A percentile compares a stretch with the other conserved stretches of the same genome.
Conservation (phyloP, 768 basidiomycete species). For the Termitomyces sp. region DNA sequence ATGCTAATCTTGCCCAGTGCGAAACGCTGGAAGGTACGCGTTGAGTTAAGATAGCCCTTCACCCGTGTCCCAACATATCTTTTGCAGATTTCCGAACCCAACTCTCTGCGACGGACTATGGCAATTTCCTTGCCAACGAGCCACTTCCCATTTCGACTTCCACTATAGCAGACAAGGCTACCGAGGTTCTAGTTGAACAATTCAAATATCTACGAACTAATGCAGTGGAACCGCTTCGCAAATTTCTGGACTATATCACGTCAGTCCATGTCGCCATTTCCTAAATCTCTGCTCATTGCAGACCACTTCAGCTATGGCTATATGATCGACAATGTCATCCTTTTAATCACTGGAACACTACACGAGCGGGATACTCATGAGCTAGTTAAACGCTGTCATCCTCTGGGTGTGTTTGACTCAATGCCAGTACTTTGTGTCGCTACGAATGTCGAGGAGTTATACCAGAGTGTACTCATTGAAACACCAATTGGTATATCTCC, state of each 20-base stretch:
- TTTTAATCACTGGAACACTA: constrained; percentile 94
- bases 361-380: constrained; percentile 98
- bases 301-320: constrained; percentile 74
- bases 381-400: constrained; percentile 93
- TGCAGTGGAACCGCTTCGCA: constrained; percentile 84
- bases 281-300: constrained; percentile 1
- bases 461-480: constrained; percentile 94
- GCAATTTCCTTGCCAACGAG: constrained; percentile 97
- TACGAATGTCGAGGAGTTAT: constrained; percentile 97
- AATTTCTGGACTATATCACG: constrained; percentile 98
- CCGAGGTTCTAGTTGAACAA: constrained; percentile 91
- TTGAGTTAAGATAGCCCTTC: background rate
- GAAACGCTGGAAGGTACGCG: constrained; percentile 88
- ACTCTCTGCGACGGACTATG: constrained; percentile 94
- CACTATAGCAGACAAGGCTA: constrained; percentile 95
- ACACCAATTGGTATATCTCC: constrained; percentile 84
- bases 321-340: constrained; percentile 99
- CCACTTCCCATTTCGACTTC: constrained; percentile 89
- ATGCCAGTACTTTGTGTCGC: constrained; percentile 99
- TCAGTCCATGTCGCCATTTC: constrained; percentile 35
- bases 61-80: background rate
- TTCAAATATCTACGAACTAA: constrained; percentile 93
- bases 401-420: constrained; percentile 93
- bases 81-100: constrained; percentile 90
- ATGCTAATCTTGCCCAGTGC: constrained; percentile 93